These are phyloP conservation scores for Graphilbum fragrans DNA, from an alignment of 2,329 filamentous ascomycete genomes.

Conservation along the genomic window DNA sequence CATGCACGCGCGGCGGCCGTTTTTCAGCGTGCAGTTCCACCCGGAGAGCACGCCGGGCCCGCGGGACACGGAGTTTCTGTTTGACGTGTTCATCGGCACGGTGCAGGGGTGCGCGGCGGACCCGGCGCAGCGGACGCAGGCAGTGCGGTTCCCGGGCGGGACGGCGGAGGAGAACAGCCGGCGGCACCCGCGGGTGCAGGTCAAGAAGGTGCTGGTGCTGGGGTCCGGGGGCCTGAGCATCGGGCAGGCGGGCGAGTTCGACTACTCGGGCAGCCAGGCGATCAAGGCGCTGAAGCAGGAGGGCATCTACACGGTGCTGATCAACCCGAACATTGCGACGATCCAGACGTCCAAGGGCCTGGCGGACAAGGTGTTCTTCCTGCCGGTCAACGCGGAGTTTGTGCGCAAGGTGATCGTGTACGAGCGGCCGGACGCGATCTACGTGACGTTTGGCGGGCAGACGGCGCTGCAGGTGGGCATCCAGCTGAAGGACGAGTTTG, in stretches of 20 bases:
- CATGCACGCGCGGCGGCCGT: slow-evolving; percentile 70
- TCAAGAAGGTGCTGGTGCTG: slow-evolving; percentile 90
- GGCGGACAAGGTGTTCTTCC: slow-evolving; percentile 97
- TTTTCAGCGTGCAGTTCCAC: slow-evolving; percentile 99
- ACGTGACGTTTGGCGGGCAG: slow-evolving; percentile 95
- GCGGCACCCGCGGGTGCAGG: slow-evolving; percentile 64
- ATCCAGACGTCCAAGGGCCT: slow-evolving; percentile 97
- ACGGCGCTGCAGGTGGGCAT: slow-evolving; percentile 96
- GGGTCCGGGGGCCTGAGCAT: slow-evolving; percentile 94
- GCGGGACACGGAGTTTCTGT: slow-evolving; percentile 89
- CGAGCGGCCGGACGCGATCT: slow-evolving; percentile 91
- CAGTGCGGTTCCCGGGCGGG: slow-evolving; percentile 81
- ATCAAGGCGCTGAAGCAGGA: slow-evolving; percentile 98
- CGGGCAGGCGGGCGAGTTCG: slow-evolving; percentile 95
- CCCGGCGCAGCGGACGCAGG: slow-evolving; percentile 50
- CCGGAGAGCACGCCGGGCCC: slow-evolving; percentile 94
- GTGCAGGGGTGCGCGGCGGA: slow-evolving; percentile 62
- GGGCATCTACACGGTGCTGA: slow-evolving; percentile 93
- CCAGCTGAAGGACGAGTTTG: slow-evolving; percentile 94
- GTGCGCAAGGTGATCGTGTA: slow-evolving; percentile 95
- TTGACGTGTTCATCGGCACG: slow-evolving; percentile 89
- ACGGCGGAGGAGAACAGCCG: slow-evolving; percentile 66
- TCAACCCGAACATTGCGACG: slow-evolving; percentile 98
- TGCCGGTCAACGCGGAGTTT: slow-evolving; percentile 92
- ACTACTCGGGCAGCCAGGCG: slow-evolving; percentile 95